Evolutionary conservation across 768 basidiomycete species (phyloP), one percentile per base, ranked within the genome.

Genomic region (Leccinum uliginosum): DNA sequence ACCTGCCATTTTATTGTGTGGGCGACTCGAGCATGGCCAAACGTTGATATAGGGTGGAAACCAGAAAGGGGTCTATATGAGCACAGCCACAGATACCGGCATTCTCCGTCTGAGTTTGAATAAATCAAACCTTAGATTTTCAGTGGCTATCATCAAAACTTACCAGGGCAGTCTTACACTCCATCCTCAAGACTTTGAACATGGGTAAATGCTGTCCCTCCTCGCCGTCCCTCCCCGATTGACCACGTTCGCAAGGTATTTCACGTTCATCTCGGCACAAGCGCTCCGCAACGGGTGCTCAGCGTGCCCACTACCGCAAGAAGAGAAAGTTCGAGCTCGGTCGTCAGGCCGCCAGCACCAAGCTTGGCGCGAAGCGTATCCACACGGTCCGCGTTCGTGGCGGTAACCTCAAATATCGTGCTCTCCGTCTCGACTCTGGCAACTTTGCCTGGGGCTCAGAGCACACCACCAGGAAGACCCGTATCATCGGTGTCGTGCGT

Each of bases 241-340:
- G 23, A 68, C 43, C 17, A n/a, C 56, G 17, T 63, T 54, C 54
- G 6, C 30, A 66, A 93, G 95, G 95, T 93, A 98, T 98, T 75
- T 91, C 96, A 71, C 89, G 96, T 69, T 85, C 93, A 63, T 96
- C 94, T 69, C 84, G 96, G 74, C 93, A 98, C 84, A 98, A 98
- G 80, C 93, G 95, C 73, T 90, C 93, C 65, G 88, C 84, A 67
- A 87, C 93, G 50, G 96, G 92, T 69, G 92, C 90, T 58, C 90
- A 93, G 77, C 88, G 90, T 68, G 86, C 93, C 67, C 86, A 89
- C 79, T 96, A 94, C 81, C 93, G 96, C 83, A 99, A 99, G 85
- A 99, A 98, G 92, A 87, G 97, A 88, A 98, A 98, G 81, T 98
- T 98, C 78, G 97, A 99, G 83, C 87, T 98, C 69, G 97, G 96